phyloP scores from a whole-genome alignment of 2,329 filamentous ascomycete genomes.

The Ascochyta lentis region DNA sequence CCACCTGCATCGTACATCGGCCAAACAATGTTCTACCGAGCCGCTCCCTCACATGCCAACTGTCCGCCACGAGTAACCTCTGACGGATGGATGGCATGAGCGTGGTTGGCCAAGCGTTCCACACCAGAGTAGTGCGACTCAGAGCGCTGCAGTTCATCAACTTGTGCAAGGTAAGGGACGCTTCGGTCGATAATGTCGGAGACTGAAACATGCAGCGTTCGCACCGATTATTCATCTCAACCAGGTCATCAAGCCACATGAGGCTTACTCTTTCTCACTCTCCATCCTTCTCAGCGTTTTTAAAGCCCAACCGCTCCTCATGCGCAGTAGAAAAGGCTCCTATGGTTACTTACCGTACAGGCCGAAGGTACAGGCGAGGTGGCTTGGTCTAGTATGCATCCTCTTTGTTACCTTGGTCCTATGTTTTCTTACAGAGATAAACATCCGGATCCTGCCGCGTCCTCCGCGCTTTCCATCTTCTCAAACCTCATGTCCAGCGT shows the following conservation, averaged over 20 bases:
- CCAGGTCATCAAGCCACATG: constrained; percentile 6
- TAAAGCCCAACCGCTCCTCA: background rate
- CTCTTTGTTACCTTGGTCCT: constrained; percentile 19
- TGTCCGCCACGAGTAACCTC: background rate
- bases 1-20: background rate
- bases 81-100: background rate
- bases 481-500: constrained; percentile 23
- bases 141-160: constrained; percentile 3
- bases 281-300: background rate
- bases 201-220: constrained; percentile 15
- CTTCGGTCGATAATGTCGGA: background rate
- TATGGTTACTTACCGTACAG: constrained; percentile 14
- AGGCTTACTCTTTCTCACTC: background rate
- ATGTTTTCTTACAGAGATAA: constrained; percentile 11
- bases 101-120: constrained; percentile 15
- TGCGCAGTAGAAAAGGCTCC: constrained; percentile 22
- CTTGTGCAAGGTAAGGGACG: constrained; percentile 1
- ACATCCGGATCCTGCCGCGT: constrained; percentile 17
- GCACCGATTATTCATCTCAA: background rate
- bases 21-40: constrained; percentile 11
- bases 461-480: constrained; percentile 14
- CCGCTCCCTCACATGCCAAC: background rate
- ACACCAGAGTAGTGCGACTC: constrained; percentile 15
- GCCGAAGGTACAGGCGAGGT: constrained; percentile 19
- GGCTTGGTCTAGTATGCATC: constrained; percentile 19